Percentiles rank a stretch among this genome's conserved stretches.
Conservation (phyloP, 176 grass and related monocot species). For the Triticum monococcum region DNA sequence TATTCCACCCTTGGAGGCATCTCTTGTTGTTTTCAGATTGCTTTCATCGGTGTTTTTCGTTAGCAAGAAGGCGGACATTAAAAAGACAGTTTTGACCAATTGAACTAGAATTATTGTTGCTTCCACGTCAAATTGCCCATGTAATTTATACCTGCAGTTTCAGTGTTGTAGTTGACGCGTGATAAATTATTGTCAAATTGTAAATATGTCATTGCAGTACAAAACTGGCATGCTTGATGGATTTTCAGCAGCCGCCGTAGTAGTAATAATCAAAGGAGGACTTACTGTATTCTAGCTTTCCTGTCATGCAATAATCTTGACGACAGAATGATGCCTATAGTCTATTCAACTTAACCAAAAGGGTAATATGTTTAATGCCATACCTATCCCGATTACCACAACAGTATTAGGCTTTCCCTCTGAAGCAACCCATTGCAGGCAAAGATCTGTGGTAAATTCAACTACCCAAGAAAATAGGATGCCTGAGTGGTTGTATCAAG, state of each 20-base stretch:
- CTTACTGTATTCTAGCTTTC: neutral
- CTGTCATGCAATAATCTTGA: neutral
- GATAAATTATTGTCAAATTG: neutral
- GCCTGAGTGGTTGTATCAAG: too few species aligned
- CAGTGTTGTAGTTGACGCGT: constrained; percentile 1
- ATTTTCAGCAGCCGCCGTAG: neutral
- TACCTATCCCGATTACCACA: neutral
- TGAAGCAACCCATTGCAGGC: neutral
- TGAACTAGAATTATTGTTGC: neutral
- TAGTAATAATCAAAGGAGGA: neutral
- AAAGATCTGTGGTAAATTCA: too few species aligned
- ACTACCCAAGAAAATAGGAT: too few species aligned
- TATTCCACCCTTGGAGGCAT: constrained; percentile 28
- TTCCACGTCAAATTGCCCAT: neutral
- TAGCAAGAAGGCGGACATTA: neutral
- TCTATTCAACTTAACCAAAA: neutral
- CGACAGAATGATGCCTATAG: constrained; percentile 15
- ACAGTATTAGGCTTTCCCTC: neutral
- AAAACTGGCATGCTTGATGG: neutral
- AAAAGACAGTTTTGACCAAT: constrained; percentile 15
- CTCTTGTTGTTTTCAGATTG: neutral
- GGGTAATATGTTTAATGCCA: neutral
- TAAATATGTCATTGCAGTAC: neutral
- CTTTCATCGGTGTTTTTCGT: neutral
- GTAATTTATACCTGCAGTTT: neutral